A percentile compares a stretch with the other conserved stretches of the same genome.
phyloP scores from a whole-genome alignment of 192 early-diverging fungal genomes.

The Gaertneriomyces sp. region DNA sequence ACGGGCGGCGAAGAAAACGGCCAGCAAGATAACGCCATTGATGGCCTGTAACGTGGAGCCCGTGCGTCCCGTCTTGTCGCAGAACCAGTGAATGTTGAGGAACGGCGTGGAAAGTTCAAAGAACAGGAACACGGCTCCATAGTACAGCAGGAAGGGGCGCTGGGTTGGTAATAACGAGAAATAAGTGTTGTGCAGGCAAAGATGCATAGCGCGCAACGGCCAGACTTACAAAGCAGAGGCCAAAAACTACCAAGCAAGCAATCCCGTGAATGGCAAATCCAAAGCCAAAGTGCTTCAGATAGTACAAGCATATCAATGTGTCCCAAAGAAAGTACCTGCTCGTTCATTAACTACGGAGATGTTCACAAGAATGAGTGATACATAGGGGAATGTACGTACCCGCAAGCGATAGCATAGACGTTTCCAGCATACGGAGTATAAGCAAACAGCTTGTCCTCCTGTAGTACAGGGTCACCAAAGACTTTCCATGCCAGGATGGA shows the following conservation, averaged over 20 bases:
- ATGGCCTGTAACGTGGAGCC: constrained; percentile 73
- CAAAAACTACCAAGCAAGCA: constrained; percentile 69
- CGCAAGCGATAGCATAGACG: constrained; percentile 77
- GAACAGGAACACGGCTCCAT: constrained; percentile 82
- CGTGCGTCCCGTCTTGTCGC: constrained; percentile 85
- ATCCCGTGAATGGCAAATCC: constrained; percentile 83
- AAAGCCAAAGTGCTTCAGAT: constrained; percentile 65
- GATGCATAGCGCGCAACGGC: not conserved
- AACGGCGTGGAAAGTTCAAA: constrained; percentile 90
- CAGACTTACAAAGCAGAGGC: constrained; percentile 66
- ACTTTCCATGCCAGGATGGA: constrained; percentile 62
- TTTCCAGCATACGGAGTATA: not conserved
- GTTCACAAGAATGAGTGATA: not conserved
- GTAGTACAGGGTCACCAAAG: constrained; percentile 61
- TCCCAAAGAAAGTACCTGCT: constrained; percentile 93
- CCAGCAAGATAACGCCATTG: constrained; percentile 78
- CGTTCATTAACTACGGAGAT: not conserved
- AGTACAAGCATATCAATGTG: constrained; percentile 58
- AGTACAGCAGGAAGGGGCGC: constrained; percentile 82
- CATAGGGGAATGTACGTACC: constrained; percentile 43
- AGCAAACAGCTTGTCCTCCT: constrained; percentile 49
- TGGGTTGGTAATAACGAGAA: constrained; percentile 20
- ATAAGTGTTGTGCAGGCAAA: not conserved
- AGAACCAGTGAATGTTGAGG: constrained; percentile 88
- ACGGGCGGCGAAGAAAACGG: constrained; percentile 70